Conservation (phyloP, 768 basidiomycete genomes). For the Pleurotus giganteus region DNA sequence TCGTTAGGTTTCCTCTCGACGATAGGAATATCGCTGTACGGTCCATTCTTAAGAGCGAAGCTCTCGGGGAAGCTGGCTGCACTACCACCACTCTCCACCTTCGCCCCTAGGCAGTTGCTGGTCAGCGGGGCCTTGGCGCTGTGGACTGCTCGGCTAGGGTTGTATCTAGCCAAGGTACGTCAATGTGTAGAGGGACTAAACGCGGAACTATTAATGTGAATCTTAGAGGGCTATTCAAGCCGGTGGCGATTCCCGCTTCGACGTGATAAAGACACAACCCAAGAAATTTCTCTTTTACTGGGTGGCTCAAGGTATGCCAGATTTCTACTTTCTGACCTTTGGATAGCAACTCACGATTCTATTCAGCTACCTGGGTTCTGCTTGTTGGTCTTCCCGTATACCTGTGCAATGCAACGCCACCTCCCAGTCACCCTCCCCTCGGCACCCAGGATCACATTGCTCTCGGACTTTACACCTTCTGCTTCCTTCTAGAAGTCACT, state of each 20-base stretch:
- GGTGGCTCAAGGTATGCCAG: slow-evolving; percentile 52
- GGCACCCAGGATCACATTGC: slow-evolving; percentile 52
- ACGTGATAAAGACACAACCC: slow-evolving; percentile 44
- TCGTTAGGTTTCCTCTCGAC: slow-evolving; percentile 65
- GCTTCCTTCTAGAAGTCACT: slow-evolving; percentile 58
- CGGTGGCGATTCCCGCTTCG: slow-evolving; percentile 66
- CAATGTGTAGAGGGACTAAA: neutral
- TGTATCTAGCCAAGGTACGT: slow-evolving; percentile 53
- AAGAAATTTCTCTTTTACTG: slow-evolving; percentile 53
- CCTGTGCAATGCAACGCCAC: slow-evolving; percentile 55
- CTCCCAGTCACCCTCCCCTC: slow-evolving; percentile 47
- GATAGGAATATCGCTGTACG: slow-evolving; percentile 60
- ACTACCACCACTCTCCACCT: slow-evolving; percentile 41
- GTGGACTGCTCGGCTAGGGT: slow-evolving; percentile 64
- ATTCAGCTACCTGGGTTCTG: slow-evolving; percentile 61
- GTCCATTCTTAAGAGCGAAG: slow-evolving; percentile 50
- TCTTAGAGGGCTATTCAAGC: slow-evolving; percentile 41
- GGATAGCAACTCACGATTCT: neutral
- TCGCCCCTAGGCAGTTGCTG: slow-evolving; percentile 61
- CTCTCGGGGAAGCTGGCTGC: slow-evolving; percentile 37
- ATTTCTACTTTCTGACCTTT: neutral
- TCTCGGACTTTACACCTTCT: slow-evolving; percentile 50
- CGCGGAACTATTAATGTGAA: neutral
- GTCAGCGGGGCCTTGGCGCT: slow-evolving; percentile 53
- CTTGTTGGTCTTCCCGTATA: slow-evolving; percentile 70